phyloP scores from a whole-genome alignment of 805 yeast species.

The Yarrowia phangngaensis region DNA sequence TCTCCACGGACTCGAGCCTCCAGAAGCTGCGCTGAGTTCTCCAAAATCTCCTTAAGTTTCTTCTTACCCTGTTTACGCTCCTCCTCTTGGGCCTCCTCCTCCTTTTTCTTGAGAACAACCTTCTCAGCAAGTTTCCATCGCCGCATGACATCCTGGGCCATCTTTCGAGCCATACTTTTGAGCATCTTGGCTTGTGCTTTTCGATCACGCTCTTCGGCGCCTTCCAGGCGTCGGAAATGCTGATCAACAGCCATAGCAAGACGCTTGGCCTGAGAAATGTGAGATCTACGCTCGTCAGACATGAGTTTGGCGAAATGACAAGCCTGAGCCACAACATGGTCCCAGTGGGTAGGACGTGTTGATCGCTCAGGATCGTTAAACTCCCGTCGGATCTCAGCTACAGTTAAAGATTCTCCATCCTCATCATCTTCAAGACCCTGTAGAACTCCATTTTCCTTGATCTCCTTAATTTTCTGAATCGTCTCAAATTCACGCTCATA shows the following conservation, averaged over 20 bases:
- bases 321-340: constrained; percentile 75
- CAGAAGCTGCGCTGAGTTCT: constrained; percentile 82
- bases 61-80: constrained; percentile 79
- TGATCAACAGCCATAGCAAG: constrained; percentile 78
- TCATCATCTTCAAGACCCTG: constrained; percentile 12
- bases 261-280: constrained; percentile 63
- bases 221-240: constrained; percentile 79
- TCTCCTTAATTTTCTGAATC: constrained; percentile 47
- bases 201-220: constrained; percentile 78
- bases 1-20: constrained; percentile 59
- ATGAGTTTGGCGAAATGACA: constrained; percentile 64
- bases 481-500: constrained; percentile 51
- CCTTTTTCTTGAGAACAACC: constrained; percentile 65
- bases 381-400: constrained; percentile 37
- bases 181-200: constrained; percentile 72
- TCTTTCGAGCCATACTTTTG: constrained; percentile 67
- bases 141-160: constrained; percentile 78
- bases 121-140: constrained; percentile 89
- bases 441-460: constrained; percentile 41
- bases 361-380: constrained; percentile 50
- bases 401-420: constrained; percentile 15
- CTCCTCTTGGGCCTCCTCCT: constrained; percentile 60
- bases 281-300: constrained; percentile 59
- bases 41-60: constrained; percentile 80
- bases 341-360: constrained; percentile 52